Conservation (phyloP, 2,329 filamentous ascomycete species). For the Endothia cerciana region DNA sequence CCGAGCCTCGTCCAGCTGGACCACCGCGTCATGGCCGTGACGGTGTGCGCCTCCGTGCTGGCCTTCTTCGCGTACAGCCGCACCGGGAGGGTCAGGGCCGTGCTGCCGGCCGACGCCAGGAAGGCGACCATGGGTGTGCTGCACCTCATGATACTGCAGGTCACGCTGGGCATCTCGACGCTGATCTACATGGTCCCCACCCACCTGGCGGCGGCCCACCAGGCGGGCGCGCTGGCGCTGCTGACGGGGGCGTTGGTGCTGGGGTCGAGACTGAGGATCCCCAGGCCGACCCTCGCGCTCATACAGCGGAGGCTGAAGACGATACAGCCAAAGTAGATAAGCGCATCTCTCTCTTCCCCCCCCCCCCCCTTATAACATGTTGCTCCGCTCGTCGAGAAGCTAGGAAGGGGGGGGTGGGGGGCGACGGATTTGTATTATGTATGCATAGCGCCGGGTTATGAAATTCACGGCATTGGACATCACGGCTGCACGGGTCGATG, state of each 20-base stretch:
- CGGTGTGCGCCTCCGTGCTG: conserved; percentile 82
- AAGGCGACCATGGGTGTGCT: conserved; percentile 79
- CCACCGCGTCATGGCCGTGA: conserved; percentile 88
- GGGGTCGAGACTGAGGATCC: conserved; percentile 76
- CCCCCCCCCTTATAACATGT: background rate
- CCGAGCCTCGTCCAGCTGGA: conserved; percentile 94
- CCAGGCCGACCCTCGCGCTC: conserved; percentile 64
- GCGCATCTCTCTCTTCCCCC: no score
- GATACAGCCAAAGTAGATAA: conserved; percentile 7
- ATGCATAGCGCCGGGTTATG: conserved; percentile 22
- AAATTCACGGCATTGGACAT: conserved; percentile 15
- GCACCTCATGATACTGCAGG: conserved; percentile 81
- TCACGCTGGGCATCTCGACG: conserved; percentile 84
- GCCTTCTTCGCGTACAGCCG: conserved; percentile 81
- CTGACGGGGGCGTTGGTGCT: conserved; percentile 82
- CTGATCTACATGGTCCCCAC: conserved; percentile 93
- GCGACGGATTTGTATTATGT: no score
- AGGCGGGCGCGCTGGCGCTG: conserved; percentile 85
- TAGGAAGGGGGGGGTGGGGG: no score
- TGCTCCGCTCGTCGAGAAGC: background rate
- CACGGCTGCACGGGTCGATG: background rate
- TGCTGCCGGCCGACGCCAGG: conserved; percentile 65
- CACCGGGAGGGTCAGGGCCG: conserved; percentile 58
- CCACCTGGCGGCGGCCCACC: conserved; percentile 85
- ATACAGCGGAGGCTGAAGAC: conserved; percentile 54